A percentile compares a stretch with the other conserved stretches of the same genome.
Conservation (phyloP, 2,329 filamentous ascomycete species). For the Ceratocystis cubensis region DNA sequence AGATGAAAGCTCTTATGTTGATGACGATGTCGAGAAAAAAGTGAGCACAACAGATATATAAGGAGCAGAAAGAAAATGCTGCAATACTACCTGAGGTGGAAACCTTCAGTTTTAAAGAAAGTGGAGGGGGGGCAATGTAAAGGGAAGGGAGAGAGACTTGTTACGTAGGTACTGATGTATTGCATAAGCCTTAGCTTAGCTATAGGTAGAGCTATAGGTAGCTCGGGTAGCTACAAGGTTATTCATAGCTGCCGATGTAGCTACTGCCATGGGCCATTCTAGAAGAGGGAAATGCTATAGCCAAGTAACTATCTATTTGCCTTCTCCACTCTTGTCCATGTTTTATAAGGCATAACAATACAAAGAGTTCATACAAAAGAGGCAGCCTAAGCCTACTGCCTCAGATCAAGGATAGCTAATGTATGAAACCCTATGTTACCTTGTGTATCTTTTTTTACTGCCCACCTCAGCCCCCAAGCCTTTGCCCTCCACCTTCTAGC, state of each 20-base stretch:
- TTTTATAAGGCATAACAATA: background rate
- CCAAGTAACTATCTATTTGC: background rate
- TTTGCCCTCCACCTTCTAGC: background rate
- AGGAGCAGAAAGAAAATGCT: background rate
- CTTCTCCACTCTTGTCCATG: background rate
- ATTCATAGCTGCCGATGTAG: background rate
- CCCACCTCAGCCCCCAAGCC: background rate
- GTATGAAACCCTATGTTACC: background rate
- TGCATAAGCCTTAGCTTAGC: slow-evolving; percentile 3
- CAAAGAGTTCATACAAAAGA: background rate
- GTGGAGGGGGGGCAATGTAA: background rate
- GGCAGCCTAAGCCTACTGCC: background rate
- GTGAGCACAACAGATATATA: background rate
- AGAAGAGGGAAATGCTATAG: background rate
- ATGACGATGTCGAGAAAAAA: background rate
- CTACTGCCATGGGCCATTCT: background rate
- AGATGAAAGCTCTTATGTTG: background rate
- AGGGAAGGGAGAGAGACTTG: slow-evolving; percentile 3
- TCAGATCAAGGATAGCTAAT: background rate
- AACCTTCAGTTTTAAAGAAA: slow-evolving; percentile 10
- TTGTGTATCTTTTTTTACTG: background rate
- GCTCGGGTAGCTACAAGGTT: background rate
- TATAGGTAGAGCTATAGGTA: background rate
- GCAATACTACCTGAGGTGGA: slow-evolving; percentile 1
- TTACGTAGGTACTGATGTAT: background rate